A percentile compares a stretch with the other conserved stretches of the same genome.
Evolutionary conservation across 805 yeast genomes (phyloP).

Genomic region (Suhomyces sp.): DNA sequence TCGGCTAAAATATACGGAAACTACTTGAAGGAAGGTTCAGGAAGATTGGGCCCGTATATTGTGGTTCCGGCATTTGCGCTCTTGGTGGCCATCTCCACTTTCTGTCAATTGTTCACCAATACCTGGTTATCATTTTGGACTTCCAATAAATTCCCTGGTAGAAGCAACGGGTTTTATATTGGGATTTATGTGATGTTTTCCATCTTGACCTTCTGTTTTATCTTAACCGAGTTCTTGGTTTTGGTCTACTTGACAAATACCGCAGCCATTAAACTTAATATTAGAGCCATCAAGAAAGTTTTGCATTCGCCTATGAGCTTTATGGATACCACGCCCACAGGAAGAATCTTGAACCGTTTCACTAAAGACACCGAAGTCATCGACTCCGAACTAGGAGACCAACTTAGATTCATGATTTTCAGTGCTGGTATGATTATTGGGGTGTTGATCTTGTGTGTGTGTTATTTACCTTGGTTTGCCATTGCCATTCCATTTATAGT

Average conservation of each 20-base stretch:
- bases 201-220: constrained; percentile 43
- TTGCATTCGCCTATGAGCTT: constrained; percentile 79
- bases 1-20: constrained; percentile 28
- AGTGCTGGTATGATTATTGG: constrained; percentile 56
- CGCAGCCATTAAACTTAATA: constrained; percentile 56
- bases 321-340: constrained; percentile 83
- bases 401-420: constrained; percentile 56
- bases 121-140: constrained; percentile 26
- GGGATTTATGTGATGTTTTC: constrained; percentile 68
- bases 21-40: constrained; percentile 30
- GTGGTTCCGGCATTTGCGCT: constrained; percentile 16
- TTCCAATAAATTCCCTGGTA: constrained; percentile 38
- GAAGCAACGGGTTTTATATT: constrained; percentile 57
- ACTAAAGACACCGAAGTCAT: constrained; percentile 84
- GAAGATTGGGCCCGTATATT: constrained; percentile 18
- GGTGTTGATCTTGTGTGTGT: constrained; percentile 55
- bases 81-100: constrained; percentile 9
- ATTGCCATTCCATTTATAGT: constrained; percentile 56
- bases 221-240: constrained; percentile 40
- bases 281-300: constrained; percentile 55
- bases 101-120: constrained; percentile 17
- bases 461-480: constrained; percentile 73
- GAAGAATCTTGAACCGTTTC: constrained; percentile 79
- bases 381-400: constrained; percentile 75
- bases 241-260: constrained; percentile 49